These are phyloP conservation scores for Inonotus hispidus DNA, from an alignment of 1,284 basidiomycete genomes.

Conservation along the genomic window DNA sequence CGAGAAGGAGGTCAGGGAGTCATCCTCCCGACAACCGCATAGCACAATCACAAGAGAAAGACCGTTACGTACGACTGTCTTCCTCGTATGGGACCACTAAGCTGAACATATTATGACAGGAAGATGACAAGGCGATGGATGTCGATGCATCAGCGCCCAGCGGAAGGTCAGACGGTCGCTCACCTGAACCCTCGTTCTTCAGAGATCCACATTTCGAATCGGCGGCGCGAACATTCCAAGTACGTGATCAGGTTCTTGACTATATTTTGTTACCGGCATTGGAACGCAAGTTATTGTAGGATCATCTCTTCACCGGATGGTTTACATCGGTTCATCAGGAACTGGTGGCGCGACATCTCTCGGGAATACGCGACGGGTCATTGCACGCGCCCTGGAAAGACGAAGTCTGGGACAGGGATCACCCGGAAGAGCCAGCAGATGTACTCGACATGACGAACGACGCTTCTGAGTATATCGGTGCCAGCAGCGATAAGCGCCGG, in stretches of 20 bases:
- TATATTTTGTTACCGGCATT: background rate
- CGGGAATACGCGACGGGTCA: slow-evolving; percentile 38
- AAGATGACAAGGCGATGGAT: slow-evolving; percentile 6
- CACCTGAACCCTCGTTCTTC: slow-evolving; percentile 36
- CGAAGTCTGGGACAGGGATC: slow-evolving; percentile 48
- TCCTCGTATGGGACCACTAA: background rate
- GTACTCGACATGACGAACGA: background rate
- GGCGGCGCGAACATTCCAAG: slow-evolving; percentile 49
- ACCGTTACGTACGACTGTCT: background rate
- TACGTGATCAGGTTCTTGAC: slow-evolving; percentile 5
- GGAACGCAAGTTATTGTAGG: slow-evolving; percentile 24
- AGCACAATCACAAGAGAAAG: background rate
- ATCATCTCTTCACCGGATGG: slow-evolving; percentile 52
- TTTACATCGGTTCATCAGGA: slow-evolving; percentile 38
- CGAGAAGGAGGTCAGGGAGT: slow-evolving; percentile 14
- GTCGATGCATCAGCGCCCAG: background rate
- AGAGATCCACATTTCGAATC: slow-evolving; percentile 50
- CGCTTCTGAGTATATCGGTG: background rate
- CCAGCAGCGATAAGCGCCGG: slow-evolving; percentile 26
- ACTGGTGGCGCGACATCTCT: slow-evolving; percentile 37
- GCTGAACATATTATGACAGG: slow-evolving; percentile 28
- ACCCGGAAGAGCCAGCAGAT: slow-evolving; percentile 23
- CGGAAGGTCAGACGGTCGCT: background rate
- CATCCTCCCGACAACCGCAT: background rate
- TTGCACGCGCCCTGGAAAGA: slow-evolving; percentile 57